phyloP scores from a whole-genome alignment of 108 stramenopile genomes.

The Pseudonitzschia delicatissima region DNA sequence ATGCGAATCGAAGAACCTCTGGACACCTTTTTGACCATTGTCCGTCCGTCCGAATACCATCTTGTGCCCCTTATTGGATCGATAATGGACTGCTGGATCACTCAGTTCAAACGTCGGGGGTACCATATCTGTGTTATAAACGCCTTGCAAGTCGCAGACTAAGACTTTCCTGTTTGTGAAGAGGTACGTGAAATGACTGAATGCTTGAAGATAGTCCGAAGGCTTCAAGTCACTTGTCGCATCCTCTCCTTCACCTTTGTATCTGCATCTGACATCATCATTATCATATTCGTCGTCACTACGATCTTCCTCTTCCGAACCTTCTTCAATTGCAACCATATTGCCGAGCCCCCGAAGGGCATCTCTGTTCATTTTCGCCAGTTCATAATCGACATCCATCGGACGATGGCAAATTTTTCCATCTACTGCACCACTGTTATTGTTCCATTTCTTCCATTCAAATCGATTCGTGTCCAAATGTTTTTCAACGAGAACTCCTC shows the following conservation, averaged over 20 bases:
- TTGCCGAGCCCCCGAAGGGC: neutral
- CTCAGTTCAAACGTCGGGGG: slow-evolving; percentile 61
- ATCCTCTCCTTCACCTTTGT: neutral
- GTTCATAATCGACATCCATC: slow-evolving; percentile 19
- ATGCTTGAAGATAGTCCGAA: slow-evolving; percentile 51
- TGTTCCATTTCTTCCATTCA: slow-evolving; percentile 58
- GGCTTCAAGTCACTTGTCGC: slow-evolving; percentile 15
- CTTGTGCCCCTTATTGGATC: slow-evolving; percentile 23
- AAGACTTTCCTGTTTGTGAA: slow-evolving; percentile 39
- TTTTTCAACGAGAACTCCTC: slow-evolving; percentile 60
- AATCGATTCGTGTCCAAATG: slow-evolving; percentile 45
- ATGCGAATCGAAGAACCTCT: slow-evolving; percentile 53
- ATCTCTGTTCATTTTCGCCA: neutral
- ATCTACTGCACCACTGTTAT: slow-evolving; percentile 44
- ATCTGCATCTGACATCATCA: neutral
- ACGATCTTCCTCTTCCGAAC: slow-evolving; percentile 34
- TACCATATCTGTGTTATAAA: slow-evolving; percentile 46
- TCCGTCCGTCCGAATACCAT: slow-evolving; percentile 58
- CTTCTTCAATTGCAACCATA: slow-evolving; percentile 24
- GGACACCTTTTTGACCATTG: slow-evolving; percentile 44
- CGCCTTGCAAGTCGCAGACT: slow-evolving; percentile 63
- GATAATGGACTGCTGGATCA: slow-evolving; percentile 62
- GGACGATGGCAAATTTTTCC: slow-evolving; percentile 13
- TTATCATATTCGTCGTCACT: neutral
- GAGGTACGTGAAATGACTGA: slow-evolving; percentile 56